A percentile compares a stretch with the other conserved stretches of the same genome.
phyloP scores from a whole-genome alignment of 257 asterid genomes.

The Ballota nigra region DNA sequence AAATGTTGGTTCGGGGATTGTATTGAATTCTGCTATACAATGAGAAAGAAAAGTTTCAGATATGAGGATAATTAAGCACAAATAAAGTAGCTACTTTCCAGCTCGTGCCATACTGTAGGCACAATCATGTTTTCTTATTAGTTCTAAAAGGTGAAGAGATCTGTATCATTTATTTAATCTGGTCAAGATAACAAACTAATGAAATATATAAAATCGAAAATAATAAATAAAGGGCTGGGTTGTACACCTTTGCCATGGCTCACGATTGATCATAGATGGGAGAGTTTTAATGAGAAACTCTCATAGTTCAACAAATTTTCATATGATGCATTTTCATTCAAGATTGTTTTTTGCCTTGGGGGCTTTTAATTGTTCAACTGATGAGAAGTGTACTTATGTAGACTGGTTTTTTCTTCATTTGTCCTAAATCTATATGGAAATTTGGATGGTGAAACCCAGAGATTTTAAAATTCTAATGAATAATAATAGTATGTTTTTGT shows the following conservation, averaged over 20 bases:
- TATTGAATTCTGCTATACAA: neutral
- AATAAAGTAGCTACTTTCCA: neutral
- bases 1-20: neutral
- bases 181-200: neutral
- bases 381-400: too few species aligned
- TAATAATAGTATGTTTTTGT: too few species aligned
- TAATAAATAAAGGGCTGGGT: neutral
- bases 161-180: constrained; percentile 1
- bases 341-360: neutral
- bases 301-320: neutral
- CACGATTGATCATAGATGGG: neutral
- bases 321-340: neutral
- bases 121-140: too few species aligned
- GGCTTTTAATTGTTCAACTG: too few species aligned
- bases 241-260: neutral
- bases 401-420: too few species aligned
- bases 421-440: too few species aligned
- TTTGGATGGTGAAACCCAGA: too few species aligned
- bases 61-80: neutral
- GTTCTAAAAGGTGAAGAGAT: too few species aligned
- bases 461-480: too few species aligned
- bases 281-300: neutral
- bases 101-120: too few species aligned
- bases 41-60: neutral
- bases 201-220: neutral